phyloP scores from a whole-genome alignment of 306 rosid genomes.

The Adenanthera pavonina region DNA sequence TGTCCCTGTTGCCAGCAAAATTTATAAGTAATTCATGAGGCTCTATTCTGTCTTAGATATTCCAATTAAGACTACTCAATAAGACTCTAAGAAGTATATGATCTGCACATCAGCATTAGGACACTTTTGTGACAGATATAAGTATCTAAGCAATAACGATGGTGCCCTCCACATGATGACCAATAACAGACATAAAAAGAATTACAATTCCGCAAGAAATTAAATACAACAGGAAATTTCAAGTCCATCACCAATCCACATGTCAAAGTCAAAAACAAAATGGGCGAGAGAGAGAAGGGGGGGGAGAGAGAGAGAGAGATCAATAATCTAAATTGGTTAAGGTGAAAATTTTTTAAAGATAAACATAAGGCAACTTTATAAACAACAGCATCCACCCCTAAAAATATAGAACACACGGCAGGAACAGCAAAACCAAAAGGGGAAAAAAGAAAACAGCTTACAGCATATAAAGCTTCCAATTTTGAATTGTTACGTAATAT shows the following conservation, averaged over 20 bases:
- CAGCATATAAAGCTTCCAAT: slow-evolving; percentile 94
- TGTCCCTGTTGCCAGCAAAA: not conserved
- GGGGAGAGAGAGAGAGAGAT: not conserved
- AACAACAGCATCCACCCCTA: not conserved
- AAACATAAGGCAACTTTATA: not conserved
- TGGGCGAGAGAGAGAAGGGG: not conserved
- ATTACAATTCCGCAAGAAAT: not conserved
- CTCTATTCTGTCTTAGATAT: not conserved
- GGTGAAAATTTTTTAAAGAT: not conserved
- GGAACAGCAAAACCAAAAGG: not conserved
- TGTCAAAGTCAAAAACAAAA: not conserved
- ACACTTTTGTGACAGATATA: not conserved
- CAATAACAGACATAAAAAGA: not conserved
- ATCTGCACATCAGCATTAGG: not conserved
- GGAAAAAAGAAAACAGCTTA: slow-evolving; percentile 37
- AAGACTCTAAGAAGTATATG: not conserved
- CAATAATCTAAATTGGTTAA: not conserved
- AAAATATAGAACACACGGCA: not conserved
- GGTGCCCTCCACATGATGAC: not conserved
- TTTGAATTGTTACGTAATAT: slow-evolving; percentile 94
- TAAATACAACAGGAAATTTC: not conserved
- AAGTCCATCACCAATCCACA: not conserved
- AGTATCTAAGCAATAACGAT: not conserved
- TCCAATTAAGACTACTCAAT: not conserved
- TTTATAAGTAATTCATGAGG: not conserved